Percentiles rank a stretch among this genome's conserved stretches.
Conservation (phyloP, 2,329 filamentous ascomycete species). For the Trichoderma koningiopsis region DNA sequence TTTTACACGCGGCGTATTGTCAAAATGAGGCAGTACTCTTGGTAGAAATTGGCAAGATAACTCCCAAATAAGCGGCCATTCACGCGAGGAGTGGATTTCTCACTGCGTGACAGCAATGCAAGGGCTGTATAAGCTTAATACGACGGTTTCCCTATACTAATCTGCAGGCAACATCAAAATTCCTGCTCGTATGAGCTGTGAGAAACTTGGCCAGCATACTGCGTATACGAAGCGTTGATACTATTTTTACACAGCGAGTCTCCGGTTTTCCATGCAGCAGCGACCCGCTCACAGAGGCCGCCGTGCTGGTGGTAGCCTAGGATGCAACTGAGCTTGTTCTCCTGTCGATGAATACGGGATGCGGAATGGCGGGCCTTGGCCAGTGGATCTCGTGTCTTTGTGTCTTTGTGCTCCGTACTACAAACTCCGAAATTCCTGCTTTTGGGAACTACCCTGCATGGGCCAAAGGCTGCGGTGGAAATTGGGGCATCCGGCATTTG, state of each 20-base stretch:
- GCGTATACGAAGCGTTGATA: slow-evolving; percentile 4
- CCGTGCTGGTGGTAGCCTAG: not conserved
- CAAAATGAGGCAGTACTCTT: not conserved
- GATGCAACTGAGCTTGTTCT: not conserved
- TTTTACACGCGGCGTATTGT: not conserved
- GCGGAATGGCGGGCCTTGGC: slow-evolving; percentile 8
- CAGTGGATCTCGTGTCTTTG: not conserved
- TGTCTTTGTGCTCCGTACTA: not conserved
- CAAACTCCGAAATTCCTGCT: not conserved
- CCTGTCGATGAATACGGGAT: slow-evolving; percentile 2
- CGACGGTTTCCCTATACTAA: not conserved
- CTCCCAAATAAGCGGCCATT: not conserved
- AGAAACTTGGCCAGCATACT: not conserved
- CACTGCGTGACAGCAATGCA: not conserved
- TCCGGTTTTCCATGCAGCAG: not conserved
- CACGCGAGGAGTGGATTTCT: not conserved
- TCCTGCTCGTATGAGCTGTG: not conserved
- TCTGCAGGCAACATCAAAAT: not conserved
- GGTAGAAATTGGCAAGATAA: not conserved
- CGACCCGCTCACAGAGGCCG: not conserved
- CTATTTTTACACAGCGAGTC: slow-evolving; percentile 8
- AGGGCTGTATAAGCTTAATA: slow-evolving; percentile 11
- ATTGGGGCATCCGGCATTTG: not conserved
- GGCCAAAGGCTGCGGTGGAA: not conserved
- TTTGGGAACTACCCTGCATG: not conserved